Evolutionary conservation across 805 yeast species (phyloP).

Genomic region (Yamadazyma sp.): DNA sequence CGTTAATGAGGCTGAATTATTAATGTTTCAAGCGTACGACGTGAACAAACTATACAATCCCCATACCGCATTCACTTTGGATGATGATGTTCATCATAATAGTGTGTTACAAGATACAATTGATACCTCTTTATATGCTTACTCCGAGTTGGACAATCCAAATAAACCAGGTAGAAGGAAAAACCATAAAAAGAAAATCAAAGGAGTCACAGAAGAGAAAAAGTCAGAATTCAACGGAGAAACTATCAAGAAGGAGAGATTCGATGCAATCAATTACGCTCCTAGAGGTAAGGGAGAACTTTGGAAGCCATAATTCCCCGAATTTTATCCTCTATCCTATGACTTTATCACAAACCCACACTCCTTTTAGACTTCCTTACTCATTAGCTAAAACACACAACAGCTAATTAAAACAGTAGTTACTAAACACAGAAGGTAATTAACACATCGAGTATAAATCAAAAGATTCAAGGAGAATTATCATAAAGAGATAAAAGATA

Average conservation of each 20-base stretch:
- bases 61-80: conserved; percentile 22
- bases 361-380: too few species aligned
- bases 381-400: too few species aligned
- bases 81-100: conserved; percentile 21
- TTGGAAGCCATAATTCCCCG: conserved; percentile 41
- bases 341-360: too few species aligned
- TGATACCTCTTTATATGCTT: conserved; percentile 30
- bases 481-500: too few species aligned
- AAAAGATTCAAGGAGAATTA: too few species aligned
- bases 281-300: conserved; percentile 59
- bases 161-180: background rate
- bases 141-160: conserved; percentile 13
- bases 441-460: too few species aligned
- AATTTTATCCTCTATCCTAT: too few species aligned
- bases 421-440: too few species aligned
- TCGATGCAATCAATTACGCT: conserved; percentile 51
- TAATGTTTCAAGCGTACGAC: conserved; percentile 35
- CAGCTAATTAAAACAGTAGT: too few species aligned
- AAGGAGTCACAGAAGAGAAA: conserved; percentile 4
- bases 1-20: conserved; percentile 49
- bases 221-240: conserved; percentile 21
- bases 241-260: conserved; percentile 39
- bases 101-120: conserved; percentile 30
- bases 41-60: conserved; percentile 29
- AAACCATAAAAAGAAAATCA: background rate